A percentile compares a stretch with the other conserved stretches of the same genome.
phyloP scores from a whole-genome alignment of 2,329 filamentous ascomycete species.

The Aspergillus niger region DNA sequence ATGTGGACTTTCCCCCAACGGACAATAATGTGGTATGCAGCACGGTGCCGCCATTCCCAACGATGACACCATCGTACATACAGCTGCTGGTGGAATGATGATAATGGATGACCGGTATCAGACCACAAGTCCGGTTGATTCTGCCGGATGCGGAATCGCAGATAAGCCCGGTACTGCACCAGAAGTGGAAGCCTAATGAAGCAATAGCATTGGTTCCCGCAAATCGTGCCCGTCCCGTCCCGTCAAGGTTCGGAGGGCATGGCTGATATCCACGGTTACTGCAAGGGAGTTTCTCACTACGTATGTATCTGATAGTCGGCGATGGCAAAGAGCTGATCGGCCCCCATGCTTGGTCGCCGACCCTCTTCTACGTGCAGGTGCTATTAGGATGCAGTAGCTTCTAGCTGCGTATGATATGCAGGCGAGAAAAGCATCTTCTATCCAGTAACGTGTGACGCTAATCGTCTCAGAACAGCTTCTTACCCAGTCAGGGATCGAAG shows the following conservation, averaged over 20 bases:
- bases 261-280: constrained; percentile 34
- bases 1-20: neutral
- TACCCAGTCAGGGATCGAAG: neutral
- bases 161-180: neutral
- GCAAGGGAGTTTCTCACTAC: constrained; percentile 28
- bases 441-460: neutral
- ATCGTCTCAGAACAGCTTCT: neutral
- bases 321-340: neutral
- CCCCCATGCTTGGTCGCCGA: neutral
- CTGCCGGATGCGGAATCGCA: neutral
- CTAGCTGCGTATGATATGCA: neutral
- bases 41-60: neutral
- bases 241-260: constrained; percentile 42
- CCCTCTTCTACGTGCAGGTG: neutral
- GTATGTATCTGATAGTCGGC: neutral
- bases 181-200: constrained; percentile 1
- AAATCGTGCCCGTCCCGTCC: constrained; percentile 36
- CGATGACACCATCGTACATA: constrained; percentile 2
- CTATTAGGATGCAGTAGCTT: neutral
- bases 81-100: constrained; percentile 3
- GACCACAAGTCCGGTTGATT: neutral
- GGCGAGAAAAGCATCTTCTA: neutral
- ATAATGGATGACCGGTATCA: neutral
- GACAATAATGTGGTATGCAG: constrained; percentile 2
- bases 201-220: constrained; percentile 21